phyloP scores from a whole-genome alignment of 106 monocot genomes.

The Posidonia australis region DNA sequence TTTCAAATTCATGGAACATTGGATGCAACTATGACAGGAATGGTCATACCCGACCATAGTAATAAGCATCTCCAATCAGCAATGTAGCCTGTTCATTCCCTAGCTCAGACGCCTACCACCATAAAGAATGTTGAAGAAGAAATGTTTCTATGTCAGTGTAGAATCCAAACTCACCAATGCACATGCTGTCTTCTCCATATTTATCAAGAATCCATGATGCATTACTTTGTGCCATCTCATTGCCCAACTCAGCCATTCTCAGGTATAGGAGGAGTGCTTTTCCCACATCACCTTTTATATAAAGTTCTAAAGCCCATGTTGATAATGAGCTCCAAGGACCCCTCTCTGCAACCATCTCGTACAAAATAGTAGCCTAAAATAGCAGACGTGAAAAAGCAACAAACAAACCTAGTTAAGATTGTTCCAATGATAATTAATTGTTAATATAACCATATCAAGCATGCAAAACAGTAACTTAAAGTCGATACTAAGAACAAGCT shows the following conservation, averaged over 20 bases:
- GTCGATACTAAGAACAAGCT: no score
- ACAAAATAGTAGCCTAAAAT: conserved; percentile 56
- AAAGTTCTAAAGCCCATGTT: conserved; percentile 84
- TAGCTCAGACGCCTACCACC: conserved; percentile 99
- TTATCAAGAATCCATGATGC: conserved; percentile 97
- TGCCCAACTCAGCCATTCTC: conserved; percentile 92
- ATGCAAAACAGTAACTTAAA: no score
- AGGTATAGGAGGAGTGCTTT: conserved; percentile 82
- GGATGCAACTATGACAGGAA: background rate
- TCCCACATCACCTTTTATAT: conserved; percentile 75
- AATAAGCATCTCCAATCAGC: conserved; percentile 98
- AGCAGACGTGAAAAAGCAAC: background rate
- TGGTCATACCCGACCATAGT: conserved; percentile 84
- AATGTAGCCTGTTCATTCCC: conserved; percentile 98
- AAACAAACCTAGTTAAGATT: background rate
- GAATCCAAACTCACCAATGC: conserved; percentile 84
- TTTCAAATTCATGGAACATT: background rate
- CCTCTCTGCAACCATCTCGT: conserved; percentile 81
- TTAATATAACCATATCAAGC: background rate
- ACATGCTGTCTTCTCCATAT: conserved; percentile 82
- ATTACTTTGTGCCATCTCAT: conserved; percentile 98
- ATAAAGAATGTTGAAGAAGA: conserved; percentile 79
- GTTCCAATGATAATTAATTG: background rate
- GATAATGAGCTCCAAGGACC: conserved; percentile 92
- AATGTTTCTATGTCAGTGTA: conserved; percentile 76